Conservation (phyloP, 129 eudicot genomes). For the Deinandra increscens region DNA sequence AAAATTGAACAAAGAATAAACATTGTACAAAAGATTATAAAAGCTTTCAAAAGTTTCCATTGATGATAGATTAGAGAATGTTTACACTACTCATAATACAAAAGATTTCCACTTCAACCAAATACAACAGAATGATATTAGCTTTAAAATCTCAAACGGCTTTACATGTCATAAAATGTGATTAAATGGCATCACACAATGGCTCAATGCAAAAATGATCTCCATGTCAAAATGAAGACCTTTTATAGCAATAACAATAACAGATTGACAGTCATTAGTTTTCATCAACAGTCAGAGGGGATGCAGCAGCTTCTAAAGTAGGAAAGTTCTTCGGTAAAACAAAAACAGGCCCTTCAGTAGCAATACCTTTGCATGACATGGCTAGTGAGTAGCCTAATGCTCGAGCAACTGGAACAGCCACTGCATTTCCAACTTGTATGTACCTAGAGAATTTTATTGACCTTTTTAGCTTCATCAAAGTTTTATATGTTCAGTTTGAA, state of each 20-base stretch:
- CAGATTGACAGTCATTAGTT: neutral
- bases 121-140: no score
- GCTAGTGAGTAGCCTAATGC: constrained; percentile 61
- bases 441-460: constrained; percentile 29
- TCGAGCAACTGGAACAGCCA: constrained; percentile 70
- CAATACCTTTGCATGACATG: constrained; percentile 39
- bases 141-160: no score
- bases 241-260: neutral
- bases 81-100: no score
- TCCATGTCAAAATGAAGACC: neutral
- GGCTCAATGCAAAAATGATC: constrained; percentile 3
- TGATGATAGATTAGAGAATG: no score
- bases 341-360: constrained; percentile 33
- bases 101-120: no score
- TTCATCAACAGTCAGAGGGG: constrained; percentile 9
- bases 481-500: neutral
- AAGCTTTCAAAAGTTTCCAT: no score
- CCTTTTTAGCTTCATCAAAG: no score
- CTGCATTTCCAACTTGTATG: constrained; percentile 76
- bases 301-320: neutral
- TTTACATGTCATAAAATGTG: no score
- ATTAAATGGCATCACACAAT: neutral
- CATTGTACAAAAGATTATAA: no score
- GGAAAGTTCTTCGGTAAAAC: constrained; percentile 47
- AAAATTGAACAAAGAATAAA: no score